Percentiles rank a stretch among this genome's conserved stretches.
Evolutionary conservation across 23 red algal genomes (phyloP).

Genomic region (Gracilaria vermiculophylla): DNA sequence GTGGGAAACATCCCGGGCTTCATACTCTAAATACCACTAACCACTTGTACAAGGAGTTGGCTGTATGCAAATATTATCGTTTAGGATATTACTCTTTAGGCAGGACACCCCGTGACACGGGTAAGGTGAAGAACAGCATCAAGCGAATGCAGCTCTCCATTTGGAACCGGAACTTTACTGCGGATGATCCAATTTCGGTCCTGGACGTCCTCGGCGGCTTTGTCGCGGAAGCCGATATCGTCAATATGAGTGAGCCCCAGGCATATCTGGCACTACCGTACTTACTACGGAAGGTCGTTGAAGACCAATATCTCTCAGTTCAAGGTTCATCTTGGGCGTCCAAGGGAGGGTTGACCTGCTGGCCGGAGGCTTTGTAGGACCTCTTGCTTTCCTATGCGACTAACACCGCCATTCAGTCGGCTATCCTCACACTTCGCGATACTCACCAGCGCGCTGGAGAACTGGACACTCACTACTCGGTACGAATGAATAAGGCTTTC

Average conservation of each 20-base stretch:
- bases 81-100: neutral
- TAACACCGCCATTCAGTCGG: neutral
- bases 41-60: neutral
- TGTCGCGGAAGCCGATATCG: neutral
- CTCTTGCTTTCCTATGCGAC: neutral
- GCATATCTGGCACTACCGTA: neutral
- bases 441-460: neutral
- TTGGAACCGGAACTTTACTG: neutral
- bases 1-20: neutral
- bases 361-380: neutral
- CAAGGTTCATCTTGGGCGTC: neutral
- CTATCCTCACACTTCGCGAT: neutral
- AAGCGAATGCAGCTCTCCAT: neutral
- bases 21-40: neutral
- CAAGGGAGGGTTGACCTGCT: neutral
- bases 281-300: neutral
- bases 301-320: neutral
- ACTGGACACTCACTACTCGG: too few species aligned
- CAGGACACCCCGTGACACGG: neutral
- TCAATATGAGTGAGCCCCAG: neutral
- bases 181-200: neutral
- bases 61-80: neutral
- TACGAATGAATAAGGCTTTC: conserved; percentile 2
- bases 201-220: neutral
- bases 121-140: neutral